Evolutionary conservation across 2,329 filamentous ascomycete genomes (phyloP), one percentile per base, ranked within the genome.

Genomic region (Xylariaceae sp.): DNA sequence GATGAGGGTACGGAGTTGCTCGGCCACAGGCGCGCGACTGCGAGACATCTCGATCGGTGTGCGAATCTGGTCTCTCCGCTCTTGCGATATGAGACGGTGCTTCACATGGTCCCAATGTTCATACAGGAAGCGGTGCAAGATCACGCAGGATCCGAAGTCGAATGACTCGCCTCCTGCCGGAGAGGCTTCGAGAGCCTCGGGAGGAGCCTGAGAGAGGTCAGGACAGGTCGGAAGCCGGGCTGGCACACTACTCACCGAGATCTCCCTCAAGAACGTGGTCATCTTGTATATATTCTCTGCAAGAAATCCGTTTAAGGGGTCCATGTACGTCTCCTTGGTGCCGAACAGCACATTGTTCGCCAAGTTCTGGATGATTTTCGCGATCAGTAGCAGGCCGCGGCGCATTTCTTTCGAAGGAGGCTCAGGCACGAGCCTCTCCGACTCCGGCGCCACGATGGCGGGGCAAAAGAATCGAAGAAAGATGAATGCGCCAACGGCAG

Each of bases 401-500:
- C 81, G 71, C 75, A 84, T 81, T 51, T 83, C 79, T 55, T 83
- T 83, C 1, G 79, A 79, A 5, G 79, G 80, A 3, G 75, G 53
- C 2, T 66, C 67, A 12, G 69, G 64, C 13, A 84, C 76, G n/a
- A 85, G 65, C 2, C 78, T 78, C 53, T 84, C 81, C 1, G 71
- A 73, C 54, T 85, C 80, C 0, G 81, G 81, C 1, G 81, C 78
- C 12, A 85, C 81, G 38, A 85, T 85, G 17, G 81, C 81, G 6
- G 81, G 81, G 48, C 81, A 85, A 55, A 85, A 85, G 63, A 85
- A 85, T 7, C 81, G 73, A 16, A 85, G 67, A 53, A 85, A 85
- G 41, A 85, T 77, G 52, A 85, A 85, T 0, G 81, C 79, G 1
- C 81, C 81, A 11, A 85, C 80, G 3, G 81, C 81, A 0, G 80